Conservation (phyloP, 176 grass and related monocot genomes). For the Avena eriantha region DNA sequence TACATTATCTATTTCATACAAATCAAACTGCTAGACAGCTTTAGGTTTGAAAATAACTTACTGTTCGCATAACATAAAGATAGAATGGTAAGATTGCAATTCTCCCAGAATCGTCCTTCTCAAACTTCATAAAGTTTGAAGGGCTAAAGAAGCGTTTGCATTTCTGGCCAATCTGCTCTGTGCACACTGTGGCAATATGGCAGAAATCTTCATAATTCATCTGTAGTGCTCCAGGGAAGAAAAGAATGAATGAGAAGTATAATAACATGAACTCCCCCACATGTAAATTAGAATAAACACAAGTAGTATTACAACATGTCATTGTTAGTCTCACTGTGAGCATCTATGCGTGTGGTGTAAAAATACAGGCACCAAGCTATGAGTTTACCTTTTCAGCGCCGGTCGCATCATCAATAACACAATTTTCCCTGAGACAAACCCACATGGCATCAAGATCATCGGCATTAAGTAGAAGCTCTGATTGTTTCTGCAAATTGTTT, state of each 20-base stretch:
- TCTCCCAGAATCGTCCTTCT: conserved; percentile 99
- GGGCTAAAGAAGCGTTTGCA: conserved; percentile 96
- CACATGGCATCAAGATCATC: conserved; percentile 99
- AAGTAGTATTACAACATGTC: background rate
- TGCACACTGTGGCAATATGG: conserved; percentile 95
- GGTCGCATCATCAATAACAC: conserved; percentile 94
- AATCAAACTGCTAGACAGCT: conserved; percentile 10
- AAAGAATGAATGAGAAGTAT: conserved; percentile 32
- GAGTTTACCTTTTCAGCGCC: conserved; percentile 89
- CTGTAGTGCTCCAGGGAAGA: conserved; percentile 52
- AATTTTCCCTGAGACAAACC: conserved; percentile 98
- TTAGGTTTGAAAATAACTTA: conserved; percentile 54
- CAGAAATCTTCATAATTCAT: conserved; percentile 99
- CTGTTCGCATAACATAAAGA: conserved; percentile 98
- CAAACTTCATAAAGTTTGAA: conserved; percentile 99
- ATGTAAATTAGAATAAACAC: conserved; percentile 20
- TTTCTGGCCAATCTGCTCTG: conserved; percentile 97
- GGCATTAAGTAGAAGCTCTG: conserved; percentile 92
- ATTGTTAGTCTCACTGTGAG: background rate
- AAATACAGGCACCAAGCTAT: conserved; percentile 11
- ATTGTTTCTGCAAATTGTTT: conserved; percentile 90
- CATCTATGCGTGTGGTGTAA: background rate
- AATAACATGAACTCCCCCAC: background rate
- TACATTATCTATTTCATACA: background rate
- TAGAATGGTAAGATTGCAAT: conserved; percentile 99